Evolutionary conservation across 805 yeast genomes (phyloP).

Genomic region (Teunomyces cretensis): DNA sequence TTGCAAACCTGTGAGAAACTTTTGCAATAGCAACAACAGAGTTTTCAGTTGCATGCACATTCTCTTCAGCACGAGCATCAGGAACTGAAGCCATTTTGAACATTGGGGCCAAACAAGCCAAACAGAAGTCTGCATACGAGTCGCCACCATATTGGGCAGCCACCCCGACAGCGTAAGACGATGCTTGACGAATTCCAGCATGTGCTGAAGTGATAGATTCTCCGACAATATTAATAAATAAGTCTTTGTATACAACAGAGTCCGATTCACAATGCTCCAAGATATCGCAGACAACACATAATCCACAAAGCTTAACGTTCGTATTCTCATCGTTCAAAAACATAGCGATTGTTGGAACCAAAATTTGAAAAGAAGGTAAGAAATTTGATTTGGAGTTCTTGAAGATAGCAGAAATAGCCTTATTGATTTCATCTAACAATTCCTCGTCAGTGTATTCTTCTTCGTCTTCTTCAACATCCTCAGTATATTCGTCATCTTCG

Average conservation of each 20-base stretch:
- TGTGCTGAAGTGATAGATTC: conserved; percentile 64
- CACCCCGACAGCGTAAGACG: conserved; percentile 79
- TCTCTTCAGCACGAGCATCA: conserved; percentile 83
- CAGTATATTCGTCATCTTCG: conserved; percentile 83
- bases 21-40: conserved; percentile 82
- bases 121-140: conserved; percentile 56
- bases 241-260: conserved; percentile 61
- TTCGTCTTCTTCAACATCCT: conserved; percentile 81
- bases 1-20: conserved; percentile 65
- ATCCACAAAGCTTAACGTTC: conserved; percentile 72
- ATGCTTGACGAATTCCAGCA: conserved; percentile 81
- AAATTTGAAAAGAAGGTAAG: conserved; percentile 59
- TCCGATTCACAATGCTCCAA: conserved; percentile 76
- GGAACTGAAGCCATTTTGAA: conserved; percentile 71
- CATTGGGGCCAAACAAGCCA: conserved; percentile 73
- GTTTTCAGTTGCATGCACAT: conserved; percentile 83
- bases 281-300: conserved; percentile 77
- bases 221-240: conserved; percentile 63
- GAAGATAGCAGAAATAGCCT: conserved; percentile 69
- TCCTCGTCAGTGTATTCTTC: conserved; percentile 89
- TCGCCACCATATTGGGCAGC: conserved; percentile 81
- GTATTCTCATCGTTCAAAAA: conserved; percentile 65
- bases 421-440: conserved; percentile 79
- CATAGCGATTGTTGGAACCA: conserved; percentile 62
- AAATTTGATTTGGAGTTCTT: conserved; percentile 58